phyloP scores from a whole-genome alignment of 179 eudicot genomes.

The Spergularia azorica region DNA sequence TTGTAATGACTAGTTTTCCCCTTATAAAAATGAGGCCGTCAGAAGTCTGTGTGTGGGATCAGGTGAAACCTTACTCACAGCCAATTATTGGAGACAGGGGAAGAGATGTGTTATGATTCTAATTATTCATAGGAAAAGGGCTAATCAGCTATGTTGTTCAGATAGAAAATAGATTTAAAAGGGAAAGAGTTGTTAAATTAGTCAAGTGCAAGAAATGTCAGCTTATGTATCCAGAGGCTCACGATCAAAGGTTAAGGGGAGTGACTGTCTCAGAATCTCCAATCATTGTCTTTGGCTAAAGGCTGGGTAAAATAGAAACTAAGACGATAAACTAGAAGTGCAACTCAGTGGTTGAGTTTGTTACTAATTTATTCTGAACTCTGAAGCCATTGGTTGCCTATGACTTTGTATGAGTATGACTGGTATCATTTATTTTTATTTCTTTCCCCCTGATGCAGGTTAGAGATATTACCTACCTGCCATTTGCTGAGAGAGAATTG shows the following conservation, averaged over 20 bases:
- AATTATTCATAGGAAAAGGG: too few species aligned
- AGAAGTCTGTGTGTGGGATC: background rate
- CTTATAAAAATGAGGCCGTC: background rate
- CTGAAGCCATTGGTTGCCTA: background rate
- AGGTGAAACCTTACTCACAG: too few species aligned
- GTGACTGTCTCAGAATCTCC: too few species aligned
- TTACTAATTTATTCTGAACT: background rate
- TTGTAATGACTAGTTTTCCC: too few species aligned
- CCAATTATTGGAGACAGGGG: too few species aligned
- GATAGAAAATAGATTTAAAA: too few species aligned
- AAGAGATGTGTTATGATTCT: too few species aligned
- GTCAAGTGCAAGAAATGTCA: background rate
- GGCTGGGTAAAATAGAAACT: background rate
- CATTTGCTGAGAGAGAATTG: slow-evolving; percentile 92
- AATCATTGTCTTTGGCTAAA: too few species aligned
- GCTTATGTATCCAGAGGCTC: background rate
- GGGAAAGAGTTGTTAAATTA: background rate
- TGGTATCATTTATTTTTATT: slow-evolving; percentile 3
- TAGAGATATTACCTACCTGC: slow-evolving; percentile 65
- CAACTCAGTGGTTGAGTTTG: background rate
- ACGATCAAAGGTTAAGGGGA: too few species aligned
- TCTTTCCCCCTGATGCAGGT: slow-evolving; percentile 45
- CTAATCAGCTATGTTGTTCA: background rate
- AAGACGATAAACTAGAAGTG: background rate
- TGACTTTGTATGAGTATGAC: background rate